Evolutionary conservation across 768 basidiomycete genomes (phyloP).

Genomic region (Inosperma sp.): DNA sequence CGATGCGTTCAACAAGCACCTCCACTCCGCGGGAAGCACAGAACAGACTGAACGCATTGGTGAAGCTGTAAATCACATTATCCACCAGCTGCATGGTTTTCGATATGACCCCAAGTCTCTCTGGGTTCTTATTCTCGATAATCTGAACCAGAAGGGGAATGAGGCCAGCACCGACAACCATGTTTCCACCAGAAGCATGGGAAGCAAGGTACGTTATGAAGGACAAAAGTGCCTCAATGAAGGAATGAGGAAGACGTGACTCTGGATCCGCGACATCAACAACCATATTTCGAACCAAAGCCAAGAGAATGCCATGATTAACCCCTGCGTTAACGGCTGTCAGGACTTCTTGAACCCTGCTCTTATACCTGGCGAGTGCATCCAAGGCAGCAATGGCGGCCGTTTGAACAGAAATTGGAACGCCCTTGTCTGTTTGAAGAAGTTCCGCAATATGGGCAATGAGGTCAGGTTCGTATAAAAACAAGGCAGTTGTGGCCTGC

Average conservation of each 20-base stretch:
- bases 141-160: constrained; percentile 87
- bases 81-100: constrained; percentile 92
- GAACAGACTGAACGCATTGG: constrained; percentile 84
- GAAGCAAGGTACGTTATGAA: constrained; percentile 87
- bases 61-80: constrained; percentile 84
- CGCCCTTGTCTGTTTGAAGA: constrained; percentile 70
- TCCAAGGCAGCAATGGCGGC: constrained; percentile 89
- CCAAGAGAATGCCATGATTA: constrained; percentile 93
- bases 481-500: constrained; percentile 74
- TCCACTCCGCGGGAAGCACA: constrained; percentile 81
- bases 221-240: constrained; percentile 78
- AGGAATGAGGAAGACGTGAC: constrained; percentile 64
- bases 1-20: constrained; percentile 78
- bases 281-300: constrained; percentile 77
- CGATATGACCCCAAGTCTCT: constrained; percentile 70
- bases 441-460: constrained; percentile 86
- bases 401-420: constrained; percentile 71
- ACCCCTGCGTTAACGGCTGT: constrained; percentile 92
- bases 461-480: constrained; percentile 93
- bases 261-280: constrained; percentile 63
- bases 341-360: constrained; percentile 80
- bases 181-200: constrained; percentile 79
- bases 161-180: constrained; percentile 93
- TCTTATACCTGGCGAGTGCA: constrained; percentile 79
- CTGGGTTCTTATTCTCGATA: constrained; percentile 69